Evolutionary conservation across 805 yeast genomes (phyloP), one percentile per base, ranked within the genome.

Genomic region (Blastobotrys mokoenaii): DNA sequence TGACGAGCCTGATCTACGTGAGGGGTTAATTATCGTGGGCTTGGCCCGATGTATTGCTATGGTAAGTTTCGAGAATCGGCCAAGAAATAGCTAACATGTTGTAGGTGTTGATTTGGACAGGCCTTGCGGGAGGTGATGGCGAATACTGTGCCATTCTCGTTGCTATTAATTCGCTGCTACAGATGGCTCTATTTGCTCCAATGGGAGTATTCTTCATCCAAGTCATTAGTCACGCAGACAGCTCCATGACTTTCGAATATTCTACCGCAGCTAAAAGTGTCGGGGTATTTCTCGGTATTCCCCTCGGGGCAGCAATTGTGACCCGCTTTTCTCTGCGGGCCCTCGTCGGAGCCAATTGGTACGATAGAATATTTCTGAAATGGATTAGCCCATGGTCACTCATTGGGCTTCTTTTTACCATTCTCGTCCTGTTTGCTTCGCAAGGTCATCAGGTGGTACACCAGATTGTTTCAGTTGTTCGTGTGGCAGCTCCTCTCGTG

Each of bases 31-130:
- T 27, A 69, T 77, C 73, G 73, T 77, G 39, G 82, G 82, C 1
- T 46, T 74, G 31, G 82, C 80, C 4, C 60, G 82, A 47, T 77
- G 82, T 55, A 76, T 77, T 50, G 82, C 82, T 17, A 77, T 77
- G 82, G 82, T 22, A 22, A 22, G 27, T 22, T 22, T 4, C 27
- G 8, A 22, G 4, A 8, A 22, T 8, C 27, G 27, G 27, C 27
- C 27, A 5, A 22, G 27, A 22, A 22, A n/a, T n/a, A n/a, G 27
- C 27, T 22, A 22, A 22, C 27, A 22, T 22, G 27, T 22, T 22
- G 27, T 22, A 22, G 27, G 27, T 76, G 1, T 59, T 77, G 42
- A 57, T 77, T 22, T 77, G 82, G 82, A 77, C 72, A 53, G 69
- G 72, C 27, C 62, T 77, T 14, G 76, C 80, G 2, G 68, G 61